Evolutionary conservation across 306 rosid genomes (phyloP), one percentile per base, ranked within the genome.

Genomic region (Benincasa hispida): DNA sequence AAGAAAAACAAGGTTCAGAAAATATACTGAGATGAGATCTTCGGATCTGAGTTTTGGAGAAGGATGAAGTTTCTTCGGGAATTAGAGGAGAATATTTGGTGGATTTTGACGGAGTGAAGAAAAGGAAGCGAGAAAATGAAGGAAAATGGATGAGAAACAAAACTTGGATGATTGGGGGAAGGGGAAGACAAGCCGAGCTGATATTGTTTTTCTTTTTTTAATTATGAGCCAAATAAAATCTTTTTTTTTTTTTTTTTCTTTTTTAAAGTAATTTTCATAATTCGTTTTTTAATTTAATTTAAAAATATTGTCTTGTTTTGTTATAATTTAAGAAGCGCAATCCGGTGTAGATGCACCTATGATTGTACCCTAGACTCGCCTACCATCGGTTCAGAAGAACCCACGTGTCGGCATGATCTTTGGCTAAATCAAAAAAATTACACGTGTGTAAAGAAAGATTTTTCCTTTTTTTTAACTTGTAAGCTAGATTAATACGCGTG

Each of bases 51-150:
- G 50, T 48, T 47, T 45, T 2, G 72, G 61, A 61, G 35, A 61
- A 53, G 25, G 48, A 77, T 60, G 21, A 50, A 60, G 50, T 60
- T 77, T 45, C 11, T 27, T 48, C 13, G 59, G 32, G 74, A 48
- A 45, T 76, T 59, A 41, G 57, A 76, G 61, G 77, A 42, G 70
- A 77, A 62, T 56, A 76, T 76, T 45, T 57, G 69, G 69, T 58
- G 79, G 69, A 75, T 58, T 63, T 76, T 39, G 56, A 76, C 79
- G 68, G 69, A 76, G 55, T 58, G 70, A 76, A 24, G 70, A 60
- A 58, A 56, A 35, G 68, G 78, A 75, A 75, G 56, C 78, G 78
- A 75, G 55, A 75, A 75, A 74, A 74, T 37, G 66, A 55, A 74
- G 78, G 78, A 75, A 58, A 37, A 37, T 57, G 66, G 32, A 56